These are phyloP conservation scores for Penicillium robsamsonii DNA, from an alignment of 495 filamentous ascomycete genomes.

Conservation along the genomic window DNA sequence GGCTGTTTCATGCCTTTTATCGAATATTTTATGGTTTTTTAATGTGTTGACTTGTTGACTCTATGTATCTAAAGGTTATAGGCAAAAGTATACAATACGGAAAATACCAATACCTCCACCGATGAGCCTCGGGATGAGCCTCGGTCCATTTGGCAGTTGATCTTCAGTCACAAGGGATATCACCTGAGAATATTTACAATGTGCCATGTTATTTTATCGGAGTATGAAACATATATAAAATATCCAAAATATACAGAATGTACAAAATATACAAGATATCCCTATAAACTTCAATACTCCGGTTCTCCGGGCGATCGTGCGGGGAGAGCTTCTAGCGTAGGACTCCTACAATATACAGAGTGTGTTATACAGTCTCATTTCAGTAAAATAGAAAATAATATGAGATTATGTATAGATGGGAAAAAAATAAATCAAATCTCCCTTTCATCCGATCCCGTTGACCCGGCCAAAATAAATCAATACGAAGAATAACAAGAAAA, in stretches of 20 bases:
- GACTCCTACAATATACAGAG: not conserved
- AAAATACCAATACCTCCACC: conserved; percentile 17
- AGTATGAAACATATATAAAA: not conserved
- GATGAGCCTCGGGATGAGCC: conserved; percentile 24
- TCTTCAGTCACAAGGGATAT: conserved; percentile 4
- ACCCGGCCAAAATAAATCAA: conserved; percentile 17
- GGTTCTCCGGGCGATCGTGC: conserved; percentile 16
- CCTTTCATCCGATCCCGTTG: conserved; percentile 30
- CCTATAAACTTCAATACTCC: not conserved
- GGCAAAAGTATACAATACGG: not conserved
- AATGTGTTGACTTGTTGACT: not conserved
- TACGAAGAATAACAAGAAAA: conserved; percentile 5
- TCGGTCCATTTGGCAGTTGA: conserved; percentile 18
- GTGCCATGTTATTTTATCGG: too few relatives aligned
- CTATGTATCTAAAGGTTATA: not conserved
- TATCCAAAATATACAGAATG: not conserved
- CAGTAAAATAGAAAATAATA: not conserved
- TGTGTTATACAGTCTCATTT: not conserved
- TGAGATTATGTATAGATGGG: conserved; percentile 11
- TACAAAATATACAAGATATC: not conserved
- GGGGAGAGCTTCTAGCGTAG: conserved; percentile 23
- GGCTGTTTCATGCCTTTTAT: not conserved
- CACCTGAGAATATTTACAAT: not conserved
- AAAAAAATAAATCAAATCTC: conserved; percentile 11
- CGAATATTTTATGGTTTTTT: not conserved